A percentile compares a stretch with the other conserved stretches of the same genome.
Evolutionary conservation across 2,329 filamentous ascomycete species (phyloP).

Genomic region (Leptodontidium sp.): DNA sequence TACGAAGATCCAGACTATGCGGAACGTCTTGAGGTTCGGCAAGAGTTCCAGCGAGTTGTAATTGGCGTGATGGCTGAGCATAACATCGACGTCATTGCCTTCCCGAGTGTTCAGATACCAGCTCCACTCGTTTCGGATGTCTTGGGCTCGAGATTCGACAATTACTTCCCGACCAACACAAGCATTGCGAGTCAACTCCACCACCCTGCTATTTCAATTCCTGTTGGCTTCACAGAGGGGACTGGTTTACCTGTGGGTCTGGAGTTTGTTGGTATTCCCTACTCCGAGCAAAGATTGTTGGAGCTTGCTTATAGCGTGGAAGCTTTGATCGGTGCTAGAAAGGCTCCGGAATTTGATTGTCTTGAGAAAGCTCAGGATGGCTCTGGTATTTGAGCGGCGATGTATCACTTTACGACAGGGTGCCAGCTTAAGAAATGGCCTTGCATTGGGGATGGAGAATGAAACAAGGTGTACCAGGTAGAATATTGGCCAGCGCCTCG

Average conservation of each 20-base stretch:
- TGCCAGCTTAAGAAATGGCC: background rate
- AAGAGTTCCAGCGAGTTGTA: conserved; percentile 45
- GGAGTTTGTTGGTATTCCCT: conserved; percentile 42
- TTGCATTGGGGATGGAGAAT: background rate
- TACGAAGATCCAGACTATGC: conserved; percentile 44
- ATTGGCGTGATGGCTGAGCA: conserved; percentile 45
- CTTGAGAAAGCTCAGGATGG: no score
- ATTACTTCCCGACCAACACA: conserved; percentile 48
- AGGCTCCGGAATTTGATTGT: conserved; percentile 17
- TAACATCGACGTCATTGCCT: conserved; percentile 47
- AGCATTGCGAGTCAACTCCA: conserved; percentile 47
- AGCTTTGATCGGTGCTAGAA: conserved; percentile 26
- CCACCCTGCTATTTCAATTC: conserved; percentile 48
- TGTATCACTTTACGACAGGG: background rate
- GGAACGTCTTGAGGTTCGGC: conserved; percentile 39
- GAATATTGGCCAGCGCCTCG: background rate
- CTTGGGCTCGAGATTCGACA: conserved; percentile 41
- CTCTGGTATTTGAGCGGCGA: no score
- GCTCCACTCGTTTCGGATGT: conserved; percentile 48
- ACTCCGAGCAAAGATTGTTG: conserved; percentile 38
- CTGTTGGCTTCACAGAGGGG: conserved; percentile 45
- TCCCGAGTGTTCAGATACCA: conserved; percentile 48
- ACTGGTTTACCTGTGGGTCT: conserved; percentile 45
- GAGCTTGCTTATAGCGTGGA: conserved; percentile 34
- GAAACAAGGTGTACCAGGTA: background rate